These are phyloP conservation scores for Tuber indicum DNA, from an alignment of 495 filamentous ascomycete species.

Conservation along the genomic window DNA sequence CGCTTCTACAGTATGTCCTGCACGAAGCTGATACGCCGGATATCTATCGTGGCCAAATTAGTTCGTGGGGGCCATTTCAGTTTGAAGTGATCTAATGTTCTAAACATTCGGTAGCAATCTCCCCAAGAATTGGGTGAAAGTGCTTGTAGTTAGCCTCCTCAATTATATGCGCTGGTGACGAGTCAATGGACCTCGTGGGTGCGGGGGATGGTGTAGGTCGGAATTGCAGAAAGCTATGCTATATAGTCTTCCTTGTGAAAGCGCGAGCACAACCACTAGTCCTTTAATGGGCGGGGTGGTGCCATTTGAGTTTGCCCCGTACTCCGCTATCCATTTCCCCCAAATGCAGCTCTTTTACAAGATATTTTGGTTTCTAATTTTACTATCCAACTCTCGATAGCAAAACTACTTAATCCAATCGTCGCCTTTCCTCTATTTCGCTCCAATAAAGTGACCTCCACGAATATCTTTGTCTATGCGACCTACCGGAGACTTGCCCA, in stretches of 20 bases:
- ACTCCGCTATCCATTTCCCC: no score
- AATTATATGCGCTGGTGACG: neutral
- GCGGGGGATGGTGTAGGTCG: neutral
- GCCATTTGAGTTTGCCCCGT: neutral
- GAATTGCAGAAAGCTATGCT: neutral
- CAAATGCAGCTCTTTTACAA: no score
- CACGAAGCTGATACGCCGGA: neutral
- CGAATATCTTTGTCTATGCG: no score
- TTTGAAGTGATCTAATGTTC: neutral
- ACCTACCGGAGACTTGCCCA: no score
- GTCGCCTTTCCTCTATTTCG: no score
- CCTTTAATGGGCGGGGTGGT: neutral
- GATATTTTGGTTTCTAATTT: no score
- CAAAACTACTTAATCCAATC: no score
- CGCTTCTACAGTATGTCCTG: neutral
- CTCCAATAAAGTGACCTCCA: no score
- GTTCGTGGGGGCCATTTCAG: neutral
- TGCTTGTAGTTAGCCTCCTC: neutral
- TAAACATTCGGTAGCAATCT: neutral
- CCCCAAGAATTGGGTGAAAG: neutral
- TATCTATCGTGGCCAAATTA: neutral
- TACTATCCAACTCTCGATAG: no score
- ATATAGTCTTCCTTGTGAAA: neutral
- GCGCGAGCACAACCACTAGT: neutral
- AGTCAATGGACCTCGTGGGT: neutral